A percentile compares a stretch with the other conserved stretches of the same genome.
Evolutionary conservation across 257 asterid genomes (phyloP).

Genomic region (Dorcoceras hygrometricum): DNA sequence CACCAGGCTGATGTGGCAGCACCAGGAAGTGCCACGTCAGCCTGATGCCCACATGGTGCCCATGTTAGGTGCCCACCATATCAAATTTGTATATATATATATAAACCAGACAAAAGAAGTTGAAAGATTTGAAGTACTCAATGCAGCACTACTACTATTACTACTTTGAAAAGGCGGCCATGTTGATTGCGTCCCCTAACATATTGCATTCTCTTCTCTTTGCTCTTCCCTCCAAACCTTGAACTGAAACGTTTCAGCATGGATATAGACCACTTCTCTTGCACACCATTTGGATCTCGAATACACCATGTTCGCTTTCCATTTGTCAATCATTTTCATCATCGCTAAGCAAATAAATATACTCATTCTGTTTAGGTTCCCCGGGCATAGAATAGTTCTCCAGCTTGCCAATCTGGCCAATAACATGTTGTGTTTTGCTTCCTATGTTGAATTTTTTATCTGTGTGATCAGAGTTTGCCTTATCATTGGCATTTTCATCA

Average conservation of each 20-base stretch:
- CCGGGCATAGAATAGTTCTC: not conserved
- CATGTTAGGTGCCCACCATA: too few relatives aligned
- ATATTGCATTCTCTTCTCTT: slow-evolving; percentile 36
- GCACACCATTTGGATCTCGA: slow-evolving; percentile 29
- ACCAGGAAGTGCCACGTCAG: too few relatives aligned
- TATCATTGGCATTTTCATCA: not conserved
- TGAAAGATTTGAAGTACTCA: not conserved
- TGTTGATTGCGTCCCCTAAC: slow-evolving; percentile 33
- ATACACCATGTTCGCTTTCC: slow-evolving; percentile 30
- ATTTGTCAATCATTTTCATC: slow-evolving; percentile 8
- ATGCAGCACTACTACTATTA: slow-evolving; percentile 11
- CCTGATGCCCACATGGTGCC: too few relatives aligned
- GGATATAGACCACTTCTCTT: slow-evolving; percentile 22
- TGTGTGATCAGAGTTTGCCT: too few relatives aligned
- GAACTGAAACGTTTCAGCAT: slow-evolving; percentile 30
- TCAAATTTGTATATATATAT: too few relatives aligned
- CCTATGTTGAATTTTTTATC: too few relatives aligned
- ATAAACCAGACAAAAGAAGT: not conserved
- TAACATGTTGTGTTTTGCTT: too few relatives aligned
- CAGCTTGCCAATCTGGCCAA: not conserved
- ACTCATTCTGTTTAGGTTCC: not conserved
- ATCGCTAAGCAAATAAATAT: not conserved
- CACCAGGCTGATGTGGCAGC: too few relatives aligned
- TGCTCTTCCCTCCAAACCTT: slow-evolving; percentile 50
- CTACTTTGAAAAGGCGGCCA: slow-evolving; percentile 23